These are phyloP conservation scores for Ascochyta fabae DNA, from an alignment of 2,329 filamentous ascomycete species.

Conservation along the genomic window DNA sequence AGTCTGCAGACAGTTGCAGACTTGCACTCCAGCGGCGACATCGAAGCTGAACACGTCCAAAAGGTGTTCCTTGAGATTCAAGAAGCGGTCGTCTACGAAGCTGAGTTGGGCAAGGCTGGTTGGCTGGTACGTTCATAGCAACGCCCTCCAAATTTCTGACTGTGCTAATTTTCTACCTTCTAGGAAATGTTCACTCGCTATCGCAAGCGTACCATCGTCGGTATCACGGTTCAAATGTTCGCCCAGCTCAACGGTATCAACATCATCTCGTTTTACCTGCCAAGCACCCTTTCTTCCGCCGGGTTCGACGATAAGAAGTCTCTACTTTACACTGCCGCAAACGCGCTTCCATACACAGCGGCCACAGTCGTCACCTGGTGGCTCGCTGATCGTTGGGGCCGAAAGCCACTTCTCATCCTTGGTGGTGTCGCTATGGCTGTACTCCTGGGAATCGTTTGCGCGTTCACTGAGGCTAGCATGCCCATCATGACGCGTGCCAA, in stretches of 20 bases:
- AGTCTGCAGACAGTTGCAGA: constrained; percentile 52
- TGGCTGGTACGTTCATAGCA: constrained; percentile 36
- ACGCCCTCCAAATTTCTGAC: no score
- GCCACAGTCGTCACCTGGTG: constrained; percentile 51
- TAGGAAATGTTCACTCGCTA: constrained; percentile 54
- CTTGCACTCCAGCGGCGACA: constrained; percentile 48
- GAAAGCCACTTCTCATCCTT: constrained; percentile 48
- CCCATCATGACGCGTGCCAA: constrained; percentile 41
- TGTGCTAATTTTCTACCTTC: background rate
- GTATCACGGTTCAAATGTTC: constrained; percentile 52
- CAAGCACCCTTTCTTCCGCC: constrained; percentile 45
- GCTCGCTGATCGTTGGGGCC: constrained; percentile 51
- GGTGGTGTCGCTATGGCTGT: constrained; percentile 45
- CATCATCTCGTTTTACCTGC: constrained; percentile 54
- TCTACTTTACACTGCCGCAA: constrained; percentile 51
- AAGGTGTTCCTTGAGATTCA: constrained; percentile 48
- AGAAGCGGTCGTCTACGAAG: constrained; percentile 49
- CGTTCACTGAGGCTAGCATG: constrained; percentile 47
- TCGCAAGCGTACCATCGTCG: constrained; percentile 52
- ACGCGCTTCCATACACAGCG: constrained; percentile 50
- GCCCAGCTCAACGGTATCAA: constrained; percentile 53
- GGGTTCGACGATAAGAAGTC: constrained; percentile 49
- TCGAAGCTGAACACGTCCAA: constrained; percentile 45
- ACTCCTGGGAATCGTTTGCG: constrained; percentile 47
- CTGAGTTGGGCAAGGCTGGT: constrained; percentile 42